Conservation (phyloP, 768 basidiomycete genomes). For the Naganishia randhawae region DNA sequence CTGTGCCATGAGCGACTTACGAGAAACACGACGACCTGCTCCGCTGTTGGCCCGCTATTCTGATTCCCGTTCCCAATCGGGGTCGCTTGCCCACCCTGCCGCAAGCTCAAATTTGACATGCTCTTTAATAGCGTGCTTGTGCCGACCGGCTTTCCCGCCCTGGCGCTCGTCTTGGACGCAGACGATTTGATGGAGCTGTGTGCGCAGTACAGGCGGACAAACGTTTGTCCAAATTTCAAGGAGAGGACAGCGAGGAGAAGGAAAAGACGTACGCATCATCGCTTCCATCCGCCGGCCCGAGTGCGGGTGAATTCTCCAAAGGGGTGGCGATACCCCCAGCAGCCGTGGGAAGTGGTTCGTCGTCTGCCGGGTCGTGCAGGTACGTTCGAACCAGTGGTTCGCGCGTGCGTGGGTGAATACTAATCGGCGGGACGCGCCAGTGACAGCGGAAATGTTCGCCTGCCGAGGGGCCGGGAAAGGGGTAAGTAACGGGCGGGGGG, state of each 20-base stretch:
- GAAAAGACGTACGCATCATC: constrained; percentile 25
- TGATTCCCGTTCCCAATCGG: neutral
- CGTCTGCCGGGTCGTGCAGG: constrained; percentile 39
- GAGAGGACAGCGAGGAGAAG: neutral
- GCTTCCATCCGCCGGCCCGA: constrained; percentile 10
- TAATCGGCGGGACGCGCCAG: constrained; percentile 48
- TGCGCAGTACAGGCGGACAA: neutral
- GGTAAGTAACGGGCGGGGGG: neutral
- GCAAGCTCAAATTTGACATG: constrained; percentile 7
- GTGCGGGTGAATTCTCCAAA: constrained; percentile 16
- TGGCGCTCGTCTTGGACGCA: neutral
- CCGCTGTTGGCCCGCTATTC: neutral
- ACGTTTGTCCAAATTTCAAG: neutral
- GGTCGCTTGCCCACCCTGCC: neutral
- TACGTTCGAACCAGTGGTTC: constrained; percentile 48
- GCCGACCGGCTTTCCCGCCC: neutral
- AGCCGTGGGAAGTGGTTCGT: neutral
- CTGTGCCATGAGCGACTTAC: constrained; percentile 36
- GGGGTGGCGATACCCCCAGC: neutral
- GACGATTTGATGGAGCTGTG: constrained; percentile 22
- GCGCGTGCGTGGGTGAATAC: constrained; percentile 44
- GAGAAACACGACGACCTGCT: constrained; percentile 61
- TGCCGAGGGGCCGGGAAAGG: neutral
- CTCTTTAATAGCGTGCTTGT: neutral
- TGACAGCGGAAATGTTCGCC: constrained; percentile 53